Percentiles rank a stretch among this genome's conserved stretches.
Evolutionary conservation across 495 filamentous ascomycete genomes (phyloP).

Genomic region (Lophiostoma macrostomum): DNA sequence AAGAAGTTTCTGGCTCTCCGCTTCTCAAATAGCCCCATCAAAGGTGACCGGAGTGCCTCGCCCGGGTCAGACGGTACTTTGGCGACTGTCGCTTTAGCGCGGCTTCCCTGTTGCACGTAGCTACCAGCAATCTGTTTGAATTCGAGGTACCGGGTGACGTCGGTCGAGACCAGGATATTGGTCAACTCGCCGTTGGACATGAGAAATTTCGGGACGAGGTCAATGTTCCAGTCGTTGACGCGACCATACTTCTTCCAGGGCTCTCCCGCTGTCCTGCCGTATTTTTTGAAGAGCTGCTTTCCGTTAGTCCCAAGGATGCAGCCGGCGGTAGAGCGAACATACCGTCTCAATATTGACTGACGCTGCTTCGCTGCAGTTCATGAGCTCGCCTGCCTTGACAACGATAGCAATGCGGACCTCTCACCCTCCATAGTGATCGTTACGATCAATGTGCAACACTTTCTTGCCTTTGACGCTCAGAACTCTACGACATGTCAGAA

Average conservation of each 20-base stretch:
- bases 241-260: conserved; percentile 97
- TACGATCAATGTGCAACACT: conserved; percentile 97
- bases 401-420: conserved; percentile 37
- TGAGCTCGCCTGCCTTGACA: conserved; percentile 32
- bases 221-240: conserved; percentile 99
- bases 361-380: conserved; percentile 70
- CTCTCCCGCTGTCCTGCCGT: conserved; percentile 84
- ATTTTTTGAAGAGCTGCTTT: conserved; percentile 84
- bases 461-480: conserved; percentile 98
- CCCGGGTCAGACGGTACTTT: conserved; percentile 93
- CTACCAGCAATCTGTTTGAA: conserved; percentile 98
- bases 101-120: conserved; percentile 87
- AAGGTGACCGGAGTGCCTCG: conserved; percentile 85
- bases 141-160: conserved; percentile 95
- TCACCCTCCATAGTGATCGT: conserved; percentile 97
- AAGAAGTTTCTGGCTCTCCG: conserved; percentile 93
- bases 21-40: conserved; percentile 99
- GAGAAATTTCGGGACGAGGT: conserved; percentile 94
- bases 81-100: conserved; percentile 80
- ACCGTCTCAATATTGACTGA: conserved; percentile 93
- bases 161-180: conserved; percentile 93
- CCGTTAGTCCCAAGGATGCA: too few species aligned
- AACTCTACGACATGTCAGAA: conserved; percentile 54
- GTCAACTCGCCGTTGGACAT: conserved; percentile 99
- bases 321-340: conserved; percentile 44